Conservation (phyloP, 1,284 basidiomycete species). For the Tausonia pullulans region DNA sequence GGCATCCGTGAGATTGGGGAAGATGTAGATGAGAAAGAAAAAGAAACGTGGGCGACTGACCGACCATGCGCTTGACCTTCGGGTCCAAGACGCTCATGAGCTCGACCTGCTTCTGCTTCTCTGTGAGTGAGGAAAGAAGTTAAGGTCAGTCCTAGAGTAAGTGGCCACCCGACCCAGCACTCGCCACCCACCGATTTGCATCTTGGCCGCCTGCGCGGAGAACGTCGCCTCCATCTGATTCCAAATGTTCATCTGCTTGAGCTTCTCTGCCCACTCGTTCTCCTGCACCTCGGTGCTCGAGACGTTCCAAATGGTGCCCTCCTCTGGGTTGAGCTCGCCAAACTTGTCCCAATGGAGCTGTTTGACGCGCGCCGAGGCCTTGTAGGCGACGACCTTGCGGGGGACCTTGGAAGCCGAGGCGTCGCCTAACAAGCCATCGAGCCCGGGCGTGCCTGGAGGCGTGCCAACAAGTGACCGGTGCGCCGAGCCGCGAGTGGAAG, state of each 20-base stretch:
- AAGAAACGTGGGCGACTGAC: conserved; percentile 39
- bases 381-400: conserved; percentile 75
- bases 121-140: conserved; percentile 34
- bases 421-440: conserved; percentile 23
- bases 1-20: not conserved
- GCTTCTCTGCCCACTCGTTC: conserved; percentile 61
- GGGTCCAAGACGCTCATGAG: conserved; percentile 81
- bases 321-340: conserved; percentile 61
- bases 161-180: not conserved
- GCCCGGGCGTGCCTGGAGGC: conserved; percentile 4
- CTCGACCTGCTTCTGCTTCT: conserved; percentile 68
- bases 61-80: conserved; percentile 79
- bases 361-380: conserved; percentile 87
- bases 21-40: not conserved
- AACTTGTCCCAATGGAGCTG: conserved; percentile 99
- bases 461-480: not conserved
- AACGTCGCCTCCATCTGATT: conserved; percentile 97
- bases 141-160: not conserved
- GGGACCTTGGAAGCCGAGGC: conserved; percentile 24
- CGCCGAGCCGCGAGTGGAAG: not conserved
- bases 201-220: conserved; percentile 73
- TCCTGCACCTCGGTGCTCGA: conserved; percentile 55
- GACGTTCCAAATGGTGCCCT: conserved; percentile 61
- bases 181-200: conserved; percentile 29
- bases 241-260: conserved; percentile 79